These are phyloP conservation scores for Didymella pinodella DNA, from an alignment of 2,329 filamentous ascomycete genomes.

Conservation along the genomic window DNA sequence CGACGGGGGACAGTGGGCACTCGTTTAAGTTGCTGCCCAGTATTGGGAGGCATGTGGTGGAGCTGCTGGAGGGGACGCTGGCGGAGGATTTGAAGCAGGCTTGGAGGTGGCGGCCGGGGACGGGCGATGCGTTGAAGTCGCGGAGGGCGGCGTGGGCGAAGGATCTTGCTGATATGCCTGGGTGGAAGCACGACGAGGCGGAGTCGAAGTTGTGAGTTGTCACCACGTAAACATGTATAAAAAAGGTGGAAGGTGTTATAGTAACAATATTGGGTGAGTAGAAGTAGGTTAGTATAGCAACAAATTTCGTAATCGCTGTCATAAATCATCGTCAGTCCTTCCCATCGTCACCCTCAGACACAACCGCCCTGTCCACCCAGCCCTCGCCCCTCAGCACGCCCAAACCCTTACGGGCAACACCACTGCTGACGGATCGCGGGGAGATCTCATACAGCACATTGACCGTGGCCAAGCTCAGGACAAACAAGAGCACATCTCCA, in stretches of 20 bases:
- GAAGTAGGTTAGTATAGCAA: no score
- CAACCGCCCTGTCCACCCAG: conserved; percentile 68
- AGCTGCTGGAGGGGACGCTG: conserved; percentile 54
- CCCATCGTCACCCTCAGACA: conserved; percentile 17
- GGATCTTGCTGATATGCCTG: conserved; percentile 57
- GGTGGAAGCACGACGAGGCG: conserved; percentile 49
- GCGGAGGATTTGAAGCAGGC: conserved; percentile 51
- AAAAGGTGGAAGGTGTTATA: no score
- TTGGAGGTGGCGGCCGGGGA: conserved; percentile 58
- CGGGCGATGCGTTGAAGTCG: conserved; percentile 55
- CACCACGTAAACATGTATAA: no score
- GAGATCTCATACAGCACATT: conserved; percentile 79
- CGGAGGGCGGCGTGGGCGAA: conserved; percentile 53
- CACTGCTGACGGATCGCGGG: conserved; percentile 72
- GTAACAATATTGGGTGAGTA: no score
- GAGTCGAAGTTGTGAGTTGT: conserved; percentile 1
- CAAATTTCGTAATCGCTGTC: no score
- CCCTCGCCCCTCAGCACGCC: conserved; percentile 79
- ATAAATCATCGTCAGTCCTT: conserved; percentile 15
- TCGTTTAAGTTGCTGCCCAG: conserved; percentile 58
- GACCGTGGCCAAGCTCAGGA: conserved; percentile 77
- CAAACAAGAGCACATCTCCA: conserved; percentile 86
- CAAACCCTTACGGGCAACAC: conserved; percentile 73
- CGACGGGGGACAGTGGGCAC: conserved; percentile 59
- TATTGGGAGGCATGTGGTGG: conserved; percentile 59